A percentile compares a stretch with the other conserved stretches of the same genome.
Evolutionary conservation across 352 stramenopile species (phyloP).

Genomic region (Pythium aristosporum): DNA sequence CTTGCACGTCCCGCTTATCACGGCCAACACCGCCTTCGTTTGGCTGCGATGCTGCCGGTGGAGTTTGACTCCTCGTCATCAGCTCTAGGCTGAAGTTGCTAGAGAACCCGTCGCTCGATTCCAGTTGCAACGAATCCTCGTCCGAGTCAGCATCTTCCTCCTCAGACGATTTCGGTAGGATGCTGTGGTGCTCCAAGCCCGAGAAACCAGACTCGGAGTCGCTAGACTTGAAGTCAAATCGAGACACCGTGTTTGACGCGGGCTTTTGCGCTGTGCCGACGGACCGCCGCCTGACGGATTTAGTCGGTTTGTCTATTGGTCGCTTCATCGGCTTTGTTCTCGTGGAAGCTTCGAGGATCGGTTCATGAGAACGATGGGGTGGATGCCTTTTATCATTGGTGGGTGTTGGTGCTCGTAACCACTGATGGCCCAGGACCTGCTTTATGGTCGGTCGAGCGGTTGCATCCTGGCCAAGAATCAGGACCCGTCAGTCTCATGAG

Average conservation of each 20-base stretch:
- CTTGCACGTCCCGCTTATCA: not conserved
- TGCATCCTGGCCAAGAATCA: slow-evolving; percentile 35
- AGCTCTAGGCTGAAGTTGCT: not conserved
- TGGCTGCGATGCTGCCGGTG: not conserved
- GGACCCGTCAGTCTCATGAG: not conserved
- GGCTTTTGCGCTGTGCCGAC: not conserved
- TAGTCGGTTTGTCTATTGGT: not conserved
- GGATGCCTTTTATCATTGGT: not conserved
- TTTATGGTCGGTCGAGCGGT: slow-evolving; percentile 38
- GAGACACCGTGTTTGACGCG: not conserved
- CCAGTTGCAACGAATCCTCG: not conserved
- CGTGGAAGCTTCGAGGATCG: too few relatives aligned
- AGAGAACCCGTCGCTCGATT: not conserved
- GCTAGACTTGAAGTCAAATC: slow-evolving; percentile 12
- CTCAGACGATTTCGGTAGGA: not conserved
- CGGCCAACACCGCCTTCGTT: not conserved
- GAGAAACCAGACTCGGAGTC: slow-evolving; percentile 12
- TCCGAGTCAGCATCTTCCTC: not conserved
- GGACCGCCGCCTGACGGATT: slow-evolving; percentile 4
- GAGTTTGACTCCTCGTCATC: not conserved
- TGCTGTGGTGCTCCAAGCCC: not conserved
- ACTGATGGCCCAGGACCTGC: slow-evolving; percentile 58
- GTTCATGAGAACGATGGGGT: not conserved
- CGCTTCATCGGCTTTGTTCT: not conserved
- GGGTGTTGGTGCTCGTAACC: slow-evolving; percentile 34